Conservation (phyloP, 2,329 filamentous ascomycete species). For the Thermoascus crustaceus region DNA sequence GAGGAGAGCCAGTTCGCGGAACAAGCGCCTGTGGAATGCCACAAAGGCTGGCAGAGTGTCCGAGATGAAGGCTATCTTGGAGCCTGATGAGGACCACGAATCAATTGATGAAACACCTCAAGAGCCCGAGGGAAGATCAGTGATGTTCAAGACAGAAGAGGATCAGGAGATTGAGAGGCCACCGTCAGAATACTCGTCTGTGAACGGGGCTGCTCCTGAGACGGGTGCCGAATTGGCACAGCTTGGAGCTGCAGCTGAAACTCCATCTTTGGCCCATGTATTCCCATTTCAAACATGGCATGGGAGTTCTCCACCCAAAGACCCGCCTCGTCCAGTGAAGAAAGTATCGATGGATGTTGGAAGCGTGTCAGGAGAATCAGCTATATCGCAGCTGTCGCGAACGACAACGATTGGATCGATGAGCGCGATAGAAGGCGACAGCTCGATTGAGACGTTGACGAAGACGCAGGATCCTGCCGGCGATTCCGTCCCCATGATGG, state of each 20-base stretch:
- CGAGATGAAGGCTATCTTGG: conserved; percentile 69
- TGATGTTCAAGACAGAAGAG: conserved; percentile 29
- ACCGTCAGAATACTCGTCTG: conserved; percentile 14
- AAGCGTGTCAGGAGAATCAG: conserved; percentile 80
- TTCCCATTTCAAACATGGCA: conserved; percentile 74
- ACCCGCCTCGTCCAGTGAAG: conserved; percentile 53
- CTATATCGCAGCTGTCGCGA: conserved; percentile 71
- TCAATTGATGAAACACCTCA: conserved; percentile 26
- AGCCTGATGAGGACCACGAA: conserved; percentile 52
- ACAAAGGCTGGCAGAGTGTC: conserved; percentile 67
- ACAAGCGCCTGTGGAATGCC: conserved; percentile 81
- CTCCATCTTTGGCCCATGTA: conserved; percentile 61
- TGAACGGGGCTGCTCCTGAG: conserved; percentile 15
- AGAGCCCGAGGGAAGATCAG: conserved; percentile 29
- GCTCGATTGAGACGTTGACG: conserved; percentile 61
- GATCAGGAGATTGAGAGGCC: conserved; percentile 19
- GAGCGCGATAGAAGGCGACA: conserved; percentile 73
- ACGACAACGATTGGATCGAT: conserved; percentile 69
- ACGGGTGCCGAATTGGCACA: conserved; percentile 11
- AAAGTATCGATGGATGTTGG: conserved; percentile 83
- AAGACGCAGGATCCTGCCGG: conserved; percentile 56
- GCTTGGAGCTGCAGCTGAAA: conserved; percentile 16
- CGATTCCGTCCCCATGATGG: conserved; percentile 85
- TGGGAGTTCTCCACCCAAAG: conserved; percentile 34
- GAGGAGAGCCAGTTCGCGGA: conserved; percentile 75